Evolutionary conservation across 1,139 yeast species (phyloP).

Genomic region (Geotrichum australiense): DNA sequence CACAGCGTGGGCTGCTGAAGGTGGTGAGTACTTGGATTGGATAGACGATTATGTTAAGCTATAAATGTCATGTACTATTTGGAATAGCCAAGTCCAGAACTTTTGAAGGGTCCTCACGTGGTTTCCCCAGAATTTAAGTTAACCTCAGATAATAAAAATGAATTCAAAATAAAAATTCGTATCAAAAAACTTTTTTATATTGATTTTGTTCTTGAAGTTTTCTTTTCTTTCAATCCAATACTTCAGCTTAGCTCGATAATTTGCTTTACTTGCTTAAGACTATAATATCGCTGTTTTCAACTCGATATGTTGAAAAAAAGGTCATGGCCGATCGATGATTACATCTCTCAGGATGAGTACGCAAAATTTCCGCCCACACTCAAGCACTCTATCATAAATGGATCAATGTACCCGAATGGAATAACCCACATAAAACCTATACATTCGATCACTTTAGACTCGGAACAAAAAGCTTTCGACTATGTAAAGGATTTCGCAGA

Average conservation of each 20-base stretch:
- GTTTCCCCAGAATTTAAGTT: background rate
- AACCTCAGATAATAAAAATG: background rate
- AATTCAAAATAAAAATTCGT: background rate
- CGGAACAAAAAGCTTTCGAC: constrained; percentile 2
- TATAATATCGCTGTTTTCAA: too few species aligned
- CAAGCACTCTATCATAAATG: constrained; percentile 10
- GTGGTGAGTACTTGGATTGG: constrained; percentile 21
- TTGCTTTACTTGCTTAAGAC: too few species aligned
- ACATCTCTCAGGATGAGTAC: constrained; percentile 10
- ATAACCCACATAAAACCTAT: constrained; percentile 14
- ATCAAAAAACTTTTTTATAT: background rate
- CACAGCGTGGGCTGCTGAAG: constrained; percentile 24
- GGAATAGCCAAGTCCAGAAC: too few species aligned
- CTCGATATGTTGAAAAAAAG: background rate
- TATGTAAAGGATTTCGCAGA: constrained; percentile 9
- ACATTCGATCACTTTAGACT: constrained; percentile 7
- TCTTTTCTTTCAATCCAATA: background rate
- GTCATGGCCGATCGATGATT: constrained; percentile 17
- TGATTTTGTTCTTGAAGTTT: background rate
- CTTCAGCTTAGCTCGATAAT: background rate
- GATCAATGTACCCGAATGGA: constrained; percentile 16
- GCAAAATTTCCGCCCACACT: constrained; percentile 9
- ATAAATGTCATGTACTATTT: background rate
- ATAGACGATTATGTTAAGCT: constrained; percentile 25
- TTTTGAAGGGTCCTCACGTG: too few species aligned